phyloP scores from a whole-genome alignment of 2,329 filamentous ascomycete species.

The Dactylellina drechsleri region DNA sequence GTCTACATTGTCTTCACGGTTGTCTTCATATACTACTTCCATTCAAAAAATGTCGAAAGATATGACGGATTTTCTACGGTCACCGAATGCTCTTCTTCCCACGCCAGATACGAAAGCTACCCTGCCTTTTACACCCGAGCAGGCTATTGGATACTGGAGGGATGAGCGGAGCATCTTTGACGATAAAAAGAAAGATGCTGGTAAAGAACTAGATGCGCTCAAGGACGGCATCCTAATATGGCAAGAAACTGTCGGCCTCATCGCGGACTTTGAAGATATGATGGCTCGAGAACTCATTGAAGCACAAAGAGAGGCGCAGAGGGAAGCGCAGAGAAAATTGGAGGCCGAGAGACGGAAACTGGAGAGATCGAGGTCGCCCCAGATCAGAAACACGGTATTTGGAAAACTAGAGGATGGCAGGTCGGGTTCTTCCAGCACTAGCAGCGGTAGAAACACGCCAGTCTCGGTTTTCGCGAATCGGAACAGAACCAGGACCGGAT shows the following conservation, averaged over 20 bases:
- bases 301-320: conserved; percentile 43
- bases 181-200: conserved; percentile 68
- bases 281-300: conserved; percentile 68
- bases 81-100: conserved; percentile 37
- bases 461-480: conserved; percentile 48
- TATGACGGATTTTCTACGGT: conserved; percentile 47
- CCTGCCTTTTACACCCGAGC: conserved; percentile 44
- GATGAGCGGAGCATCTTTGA: conserved; percentile 70
- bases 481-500: conserved; percentile 32
- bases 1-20: conserved; percentile 43
- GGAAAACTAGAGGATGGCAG: conserved; percentile 66
- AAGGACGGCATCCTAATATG: conserved; percentile 75
- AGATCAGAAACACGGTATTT: conserved; percentile 67
- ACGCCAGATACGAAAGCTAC: conserved; percentile 43
- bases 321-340: conserved; percentile 28
- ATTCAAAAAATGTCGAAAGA: conserved; percentile 51
- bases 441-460: conserved; percentile 47
- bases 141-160: conserved; percentile 70
- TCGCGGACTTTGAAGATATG: conserved; percentile 73
- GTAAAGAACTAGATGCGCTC: conserved; percentile 73
- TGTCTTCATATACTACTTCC: conserved; percentile 40
- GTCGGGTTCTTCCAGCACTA: conserved; percentile 34
- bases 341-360: conserved; percentile 58
- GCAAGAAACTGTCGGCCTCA: conserved; percentile 70
- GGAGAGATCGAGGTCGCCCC: conserved; percentile 62